Evolutionary conservation across 2,329 filamentous ascomycete genomes (phyloP).

Genomic region (Paracorniculantispora psalliotae): DNA sequence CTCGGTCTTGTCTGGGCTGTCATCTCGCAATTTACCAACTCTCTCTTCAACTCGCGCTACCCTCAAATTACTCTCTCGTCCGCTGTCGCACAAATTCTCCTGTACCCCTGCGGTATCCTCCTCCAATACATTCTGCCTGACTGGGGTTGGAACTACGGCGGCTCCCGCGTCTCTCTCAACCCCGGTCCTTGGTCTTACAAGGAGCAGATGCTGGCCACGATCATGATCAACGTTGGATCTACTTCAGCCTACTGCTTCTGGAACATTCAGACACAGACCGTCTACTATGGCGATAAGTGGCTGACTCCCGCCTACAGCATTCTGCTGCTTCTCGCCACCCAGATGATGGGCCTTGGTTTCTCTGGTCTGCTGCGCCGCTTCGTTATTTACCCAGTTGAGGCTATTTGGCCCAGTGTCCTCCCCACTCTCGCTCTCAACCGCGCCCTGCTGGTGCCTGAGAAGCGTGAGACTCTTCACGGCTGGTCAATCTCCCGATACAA

Average conservation of each 20-base stretch:
- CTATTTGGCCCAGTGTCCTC: constrained; percentile 20
- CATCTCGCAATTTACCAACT: constrained; percentile 11
- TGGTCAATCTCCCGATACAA: constrained; percentile 37
- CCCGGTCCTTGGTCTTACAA: constrained; percentile 36
- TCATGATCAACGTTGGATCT: constrained; percentile 32
- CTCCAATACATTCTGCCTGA: constrained; percentile 3
- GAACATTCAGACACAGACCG: constrained; percentile 32
- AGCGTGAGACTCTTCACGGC: constrained; percentile 33
- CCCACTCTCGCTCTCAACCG: constrained; percentile 20
- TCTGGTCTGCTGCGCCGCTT: constrained; percentile 30
- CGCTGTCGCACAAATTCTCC: constrained; percentile 2
- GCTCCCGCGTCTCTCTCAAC: constrained; percentile 27
- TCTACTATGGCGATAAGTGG: constrained; percentile 18
- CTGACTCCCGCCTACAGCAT: constrained; percentile 27
- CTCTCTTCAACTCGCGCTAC: constrained; percentile 13
- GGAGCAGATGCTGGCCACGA: constrained; percentile 36
- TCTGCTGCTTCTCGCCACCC: constrained; percentile 27
- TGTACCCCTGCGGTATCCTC: constrained; percentile 10
- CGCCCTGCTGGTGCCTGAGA: constrained; percentile 26
- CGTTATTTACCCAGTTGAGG: constrained; percentile 17
- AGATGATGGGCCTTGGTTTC: constrained; percentile 30
- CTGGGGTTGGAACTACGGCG: constrained; percentile 12
- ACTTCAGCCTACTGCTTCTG: constrained; percentile 31
- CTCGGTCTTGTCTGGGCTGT: constrained; percentile 10
- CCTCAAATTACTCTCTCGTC: constrained; percentile 7